Evolutionary conservation across 2,329 filamentous ascomycete genomes (phyloP), one percentile per base, ranked within the genome.

Genomic region (Akanthomyces uredinophilus): DNA sequence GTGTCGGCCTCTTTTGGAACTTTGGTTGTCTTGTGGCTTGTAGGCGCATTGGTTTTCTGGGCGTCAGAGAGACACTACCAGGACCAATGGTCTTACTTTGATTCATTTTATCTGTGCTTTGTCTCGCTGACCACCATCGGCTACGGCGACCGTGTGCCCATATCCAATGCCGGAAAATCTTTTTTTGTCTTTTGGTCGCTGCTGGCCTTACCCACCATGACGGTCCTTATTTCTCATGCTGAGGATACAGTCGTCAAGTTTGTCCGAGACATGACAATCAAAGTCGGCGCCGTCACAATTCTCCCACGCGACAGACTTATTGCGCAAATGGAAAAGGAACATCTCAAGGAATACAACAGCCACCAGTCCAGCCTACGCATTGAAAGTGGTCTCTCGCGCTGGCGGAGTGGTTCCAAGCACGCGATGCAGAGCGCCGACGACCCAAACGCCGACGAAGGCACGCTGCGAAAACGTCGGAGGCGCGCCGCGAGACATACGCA

Each of bases 171-270:
- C 0, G 91, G 90, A 1, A 87, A 90, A 60, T 86, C 90, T 0
- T 96, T 96, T 72, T 97, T 96, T 69, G 90, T 97, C n/a, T 87
- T 96, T 61, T 97, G 93, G 93, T 91, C 88, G 16, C 74, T 97
- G 1, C 82, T 96, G 29, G 92, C 92, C 0, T 81, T 96, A 3
- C 93, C 93, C 0, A 93, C 90, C 2, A 93, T 93, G 83, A 96
- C 93, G 0, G 87, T 96, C 20, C 82, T 97, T 14, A 90, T 96
- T 65, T 89, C 87, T 13, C 90, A 93, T 66, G 89, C 95, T 63
- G 90, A 90, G 27, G 89, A 96, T 69, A 97, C 93, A 0, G 83
- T 96, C 22, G 87, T 96, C 51, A 86, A 84, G 67, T 74, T 77
- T 5, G 73, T 88, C 60, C 77, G 79, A 13, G 83, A 87, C 60